These are phyloP conservation scores for Myxozyma monticola DNA, from an alignment of 805 yeast species.

Conservation along the genomic window DNA sequence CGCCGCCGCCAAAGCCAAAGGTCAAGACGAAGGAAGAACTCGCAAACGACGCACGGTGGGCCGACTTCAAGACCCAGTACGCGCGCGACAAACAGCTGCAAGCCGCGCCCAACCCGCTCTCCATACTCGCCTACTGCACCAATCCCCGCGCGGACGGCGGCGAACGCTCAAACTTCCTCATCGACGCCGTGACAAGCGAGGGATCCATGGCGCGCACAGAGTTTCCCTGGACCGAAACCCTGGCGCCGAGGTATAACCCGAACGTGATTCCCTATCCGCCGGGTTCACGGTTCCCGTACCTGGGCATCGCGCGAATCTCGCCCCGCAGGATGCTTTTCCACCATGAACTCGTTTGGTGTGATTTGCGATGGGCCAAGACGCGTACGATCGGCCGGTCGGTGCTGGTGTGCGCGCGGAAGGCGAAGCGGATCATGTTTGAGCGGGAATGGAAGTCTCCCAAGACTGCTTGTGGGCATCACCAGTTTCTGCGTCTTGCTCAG, in stretches of 20 bases:
- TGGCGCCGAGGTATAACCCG: constrained; percentile 13
- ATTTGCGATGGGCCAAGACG: constrained; percentile 13
- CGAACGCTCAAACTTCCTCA: not conserved
- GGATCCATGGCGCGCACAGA: constrained; percentile 8
- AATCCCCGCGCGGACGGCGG: not conserved
- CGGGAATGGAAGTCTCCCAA: constrained; percentile 8
- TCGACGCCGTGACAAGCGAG: constrained; percentile 2
- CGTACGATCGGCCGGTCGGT: constrained; percentile 9
- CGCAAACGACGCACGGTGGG: constrained; percentile 1
- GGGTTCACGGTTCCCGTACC: constrained; percentile 4
- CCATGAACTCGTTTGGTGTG: constrained; percentile 22
- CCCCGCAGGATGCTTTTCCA: constrained; percentile 1
- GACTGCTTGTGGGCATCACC: not conserved
- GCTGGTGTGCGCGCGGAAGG: constrained; percentile 5
- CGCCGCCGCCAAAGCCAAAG: not conserved
- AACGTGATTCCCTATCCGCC: constrained; percentile 19
- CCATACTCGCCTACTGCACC: constrained; percentile 4
- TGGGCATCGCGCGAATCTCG: constrained; percentile 12
- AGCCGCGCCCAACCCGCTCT: constrained; percentile 1
- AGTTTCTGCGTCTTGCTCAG: constrained; percentile 2
- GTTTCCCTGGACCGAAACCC: not conserved
- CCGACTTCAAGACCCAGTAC: constrained; percentile 1
- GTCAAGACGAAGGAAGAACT: not conserved
- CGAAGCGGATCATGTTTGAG: not conserved
- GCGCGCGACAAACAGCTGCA: not conserved